Base-by-base conservation (phyloP, 2,329 filamentous ascomycete genomes). In the Aspergillus spinulosporus region DNA sequence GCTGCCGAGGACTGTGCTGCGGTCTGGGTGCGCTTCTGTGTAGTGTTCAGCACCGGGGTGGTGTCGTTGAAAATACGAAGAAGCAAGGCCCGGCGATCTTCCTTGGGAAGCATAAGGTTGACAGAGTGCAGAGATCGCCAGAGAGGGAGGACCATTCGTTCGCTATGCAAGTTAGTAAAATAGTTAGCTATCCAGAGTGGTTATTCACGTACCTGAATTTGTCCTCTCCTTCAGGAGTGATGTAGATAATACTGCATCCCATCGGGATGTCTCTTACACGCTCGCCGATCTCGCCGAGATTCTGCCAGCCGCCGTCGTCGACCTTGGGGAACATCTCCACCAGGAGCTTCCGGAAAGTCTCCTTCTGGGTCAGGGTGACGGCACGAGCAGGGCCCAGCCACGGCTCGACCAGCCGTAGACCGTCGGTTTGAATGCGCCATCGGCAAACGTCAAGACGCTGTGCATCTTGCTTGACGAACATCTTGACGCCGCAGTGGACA, bases 21-120 rank as follows among this genome's bases (percentile, higher is more conserved):
- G 12, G 49, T 54, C 11, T 54, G 54, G 14, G 60, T 43, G 42
- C 62, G 65, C 59, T 74, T 74, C 28, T 66, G 62, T 4, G 72
- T 74, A 11, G 67, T 68, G 72, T 94, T 95, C 60, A 96, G 83
- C 47, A 96, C 81, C 3, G 90, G 90, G 0, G 89, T 88, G 29
- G 88, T 88, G 65, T 97, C 93, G 70, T 97, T 95, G 78, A 88
- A 99, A 59, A 99, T 81, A 26, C 94, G 83, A 61, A 97, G 80
- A 64, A 97, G 78, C 90, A 97, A 96, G 1, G 94, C 94, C 26
- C 86, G 88, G 12, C 94, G 85, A 63, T 99, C 94, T 73, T 99
- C 94, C 79, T 99, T 99, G 49, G 94, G 93, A 68, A 99, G 81
- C 94, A 99, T 99, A 52, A 99, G 84, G 73, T 99, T 99, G 57